Conservation (phyloP, 225 moss, liverwort and hornwort species). For the Pseudisothecium myosuroides region DNA sequence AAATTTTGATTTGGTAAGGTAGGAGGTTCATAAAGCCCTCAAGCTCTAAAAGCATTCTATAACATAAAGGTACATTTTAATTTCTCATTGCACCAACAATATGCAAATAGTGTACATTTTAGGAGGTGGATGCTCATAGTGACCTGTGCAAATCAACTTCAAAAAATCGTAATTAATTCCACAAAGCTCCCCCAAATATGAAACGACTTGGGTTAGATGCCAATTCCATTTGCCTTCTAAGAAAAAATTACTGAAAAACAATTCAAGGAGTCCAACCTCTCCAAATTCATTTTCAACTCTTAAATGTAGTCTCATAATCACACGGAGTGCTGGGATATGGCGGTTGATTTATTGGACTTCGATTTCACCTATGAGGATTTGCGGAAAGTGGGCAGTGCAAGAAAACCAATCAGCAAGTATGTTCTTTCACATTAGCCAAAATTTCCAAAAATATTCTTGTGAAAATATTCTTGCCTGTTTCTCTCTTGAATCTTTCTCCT, state of each 20-base stretch:
- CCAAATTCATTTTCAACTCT: not conserved
- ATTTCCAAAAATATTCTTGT: too few species aligned
- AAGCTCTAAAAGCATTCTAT: fast-evolving
- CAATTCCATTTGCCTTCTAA: not conserved
- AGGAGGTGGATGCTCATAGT: fast-evolving
- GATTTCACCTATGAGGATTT: slow-evolving; percentile 17
- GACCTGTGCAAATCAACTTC: not conserved
- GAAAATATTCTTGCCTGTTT: not conserved
- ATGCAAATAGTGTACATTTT: fast-evolving
- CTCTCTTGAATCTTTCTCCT: not conserved
- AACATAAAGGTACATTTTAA: not conserved
- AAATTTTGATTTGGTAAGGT: not conserved
- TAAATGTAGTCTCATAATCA: not conserved
- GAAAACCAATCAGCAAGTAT: slow-evolving; percentile 33
- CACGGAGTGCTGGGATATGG: not conserved
- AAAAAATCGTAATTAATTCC: not conserved
- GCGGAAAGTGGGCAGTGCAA: slow-evolving; percentile 23
- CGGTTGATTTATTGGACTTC: not conserved
- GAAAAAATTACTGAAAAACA: not conserved
- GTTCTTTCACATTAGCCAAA: not conserved
- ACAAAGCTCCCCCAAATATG: not conserved
- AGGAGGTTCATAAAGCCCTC: fast-evolving
- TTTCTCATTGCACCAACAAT: not conserved
- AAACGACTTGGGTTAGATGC: not conserved
- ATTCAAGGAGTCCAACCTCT: not conserved